Evolutionary conservation across 495 filamentous ascomycete species (phyloP).

Genomic region (Opeltia flavorubescens): DNA sequence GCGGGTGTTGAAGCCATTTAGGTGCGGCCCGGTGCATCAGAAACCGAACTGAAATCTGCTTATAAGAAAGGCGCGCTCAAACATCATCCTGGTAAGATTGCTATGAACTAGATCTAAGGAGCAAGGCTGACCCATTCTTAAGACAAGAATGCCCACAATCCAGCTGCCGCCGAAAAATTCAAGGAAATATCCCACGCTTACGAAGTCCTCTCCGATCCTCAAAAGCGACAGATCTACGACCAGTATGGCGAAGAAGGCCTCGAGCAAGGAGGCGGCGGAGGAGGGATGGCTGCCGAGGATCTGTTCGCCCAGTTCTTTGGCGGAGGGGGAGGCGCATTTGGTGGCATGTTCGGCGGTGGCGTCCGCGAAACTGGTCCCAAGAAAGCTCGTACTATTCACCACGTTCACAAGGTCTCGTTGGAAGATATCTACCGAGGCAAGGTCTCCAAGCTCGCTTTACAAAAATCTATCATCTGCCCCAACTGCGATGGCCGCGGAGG

Average conservation of each 20-base stretch:
- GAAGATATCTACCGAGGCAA: conserved; percentile 98
- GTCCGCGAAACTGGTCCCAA: conserved; percentile 75
- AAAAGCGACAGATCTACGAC: conserved; percentile 87
- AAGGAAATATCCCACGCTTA: conserved; percentile 94
- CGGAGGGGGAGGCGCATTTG: conserved; percentile 62
- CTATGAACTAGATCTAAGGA: neutral
- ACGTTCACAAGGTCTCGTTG: conserved; percentile 93
- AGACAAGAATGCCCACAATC: conserved; percentile 96
- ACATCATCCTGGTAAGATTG: conserved; percentile 67
- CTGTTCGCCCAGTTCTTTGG: conserved; percentile 98
- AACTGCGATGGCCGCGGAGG: conserved; percentile 93
- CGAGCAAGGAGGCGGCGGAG: conserved; percentile 67
- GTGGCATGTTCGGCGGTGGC: conserved; percentile 74
- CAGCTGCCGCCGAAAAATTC: conserved; percentile 90
- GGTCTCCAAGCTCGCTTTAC: conserved; percentile 89
- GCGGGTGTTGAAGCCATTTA: conserved; percentile 19
- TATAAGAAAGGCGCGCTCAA: conserved; percentile 85
- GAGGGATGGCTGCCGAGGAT: conserved; percentile 92
- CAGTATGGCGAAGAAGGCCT: conserved; percentile 95
- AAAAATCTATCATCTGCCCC: conserved; percentile 93
- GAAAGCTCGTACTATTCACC: conserved; percentile 91
- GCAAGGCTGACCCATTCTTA: neutral
- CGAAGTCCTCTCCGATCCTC: conserved; percentile 78
- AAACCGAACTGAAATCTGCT: conserved; percentile 72
- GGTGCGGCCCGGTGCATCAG: conserved; percentile 59